Conservation (phyloP, 768 basidiomycete genomes). For the Pulveroboletus sp. region DNA sequence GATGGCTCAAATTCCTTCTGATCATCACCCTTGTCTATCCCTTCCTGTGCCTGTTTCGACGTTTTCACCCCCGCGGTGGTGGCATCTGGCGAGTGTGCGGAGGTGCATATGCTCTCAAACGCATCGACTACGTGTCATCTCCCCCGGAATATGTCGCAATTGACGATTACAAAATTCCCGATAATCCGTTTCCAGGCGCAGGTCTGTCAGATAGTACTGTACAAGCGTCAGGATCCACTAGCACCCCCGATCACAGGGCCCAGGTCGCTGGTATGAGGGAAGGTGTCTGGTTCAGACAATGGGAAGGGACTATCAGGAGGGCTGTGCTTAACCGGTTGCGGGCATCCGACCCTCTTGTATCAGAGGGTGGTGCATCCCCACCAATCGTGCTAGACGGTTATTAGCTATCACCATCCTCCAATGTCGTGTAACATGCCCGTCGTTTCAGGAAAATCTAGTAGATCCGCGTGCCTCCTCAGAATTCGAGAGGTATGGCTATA, state of each 20-base stretch:
- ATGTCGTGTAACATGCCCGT: neutral
- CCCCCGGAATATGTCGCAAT: constrained; percentile 6
- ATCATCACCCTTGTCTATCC: constrained; percentile 73
- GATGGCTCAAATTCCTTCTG: constrained; percentile 68
- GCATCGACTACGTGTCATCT: constrained; percentile 21
- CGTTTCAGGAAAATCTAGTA: constrained; percentile 3
- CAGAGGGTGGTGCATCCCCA: constrained; percentile 22
- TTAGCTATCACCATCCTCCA: neutral
- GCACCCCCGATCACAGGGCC: constrained; percentile 31
- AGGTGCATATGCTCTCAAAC: constrained; percentile 71
- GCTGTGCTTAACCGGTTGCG: constrained; percentile 50
- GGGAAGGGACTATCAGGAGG: constrained; percentile 67
- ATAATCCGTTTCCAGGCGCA: constrained; percentile 4
- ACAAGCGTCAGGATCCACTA: constrained; percentile 21
- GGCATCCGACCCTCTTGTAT: constrained; percentile 31
- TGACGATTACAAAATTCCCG: constrained; percentile 1
- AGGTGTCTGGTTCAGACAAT: constrained; percentile 75
- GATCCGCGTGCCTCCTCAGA: neutral
- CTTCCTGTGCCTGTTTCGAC: constrained; percentile 77
- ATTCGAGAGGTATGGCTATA: constrained; percentile 3
- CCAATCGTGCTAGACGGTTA: constrained; percentile 27
- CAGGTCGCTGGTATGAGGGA: constrained; percentile 60
- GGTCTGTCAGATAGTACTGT: neutral
- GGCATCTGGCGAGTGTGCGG: constrained; percentile 77
- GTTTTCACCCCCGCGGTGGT: constrained; percentile 64